phyloP scores from a whole-genome alignment of 2,329 filamentous ascomycete genomes.

The Calcarisporium arbuscula region DNA sequence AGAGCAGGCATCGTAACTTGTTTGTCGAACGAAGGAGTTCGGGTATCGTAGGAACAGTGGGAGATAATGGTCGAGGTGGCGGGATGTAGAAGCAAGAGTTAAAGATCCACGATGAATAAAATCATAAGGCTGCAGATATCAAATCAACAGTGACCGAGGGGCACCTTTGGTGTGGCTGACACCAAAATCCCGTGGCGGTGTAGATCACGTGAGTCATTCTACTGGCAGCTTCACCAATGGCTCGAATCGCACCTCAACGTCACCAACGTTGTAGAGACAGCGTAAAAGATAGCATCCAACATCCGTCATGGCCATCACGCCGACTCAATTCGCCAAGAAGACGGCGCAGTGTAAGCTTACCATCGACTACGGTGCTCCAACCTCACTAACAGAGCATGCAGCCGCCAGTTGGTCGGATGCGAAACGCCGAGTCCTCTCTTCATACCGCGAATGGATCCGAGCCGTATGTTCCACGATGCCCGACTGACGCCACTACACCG shows the following conservation, averaged over 20 bases:
- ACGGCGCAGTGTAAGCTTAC: constrained; percentile 65
- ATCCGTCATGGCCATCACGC: constrained; percentile 76
- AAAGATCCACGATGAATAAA: not conserved
- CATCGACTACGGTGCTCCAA: constrained; percentile 3
- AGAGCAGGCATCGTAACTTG: constrained; percentile 62
- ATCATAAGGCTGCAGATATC: constrained; percentile 1
- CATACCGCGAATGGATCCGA: constrained; percentile 94
- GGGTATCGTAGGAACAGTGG: not conserved
- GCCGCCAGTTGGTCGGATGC: constrained; percentile 87
- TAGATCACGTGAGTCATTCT: constrained; percentile 21
- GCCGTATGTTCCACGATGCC: constrained; percentile 59
- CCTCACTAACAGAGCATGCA: constrained; percentile 39
- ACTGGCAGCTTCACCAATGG: constrained; percentile 10
- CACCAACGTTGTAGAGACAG: constrained; percentile 21
- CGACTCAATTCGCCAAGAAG: constrained; percentile 81
- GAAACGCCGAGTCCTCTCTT: constrained; percentile 75
- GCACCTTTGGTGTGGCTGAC: not conserved
- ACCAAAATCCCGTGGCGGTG: constrained; percentile 11
- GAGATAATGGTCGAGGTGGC: not conserved
- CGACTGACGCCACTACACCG: not conserved
- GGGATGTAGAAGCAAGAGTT: not conserved
- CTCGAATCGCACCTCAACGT: constrained; percentile 22
- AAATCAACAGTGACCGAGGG: too few relatives aligned
- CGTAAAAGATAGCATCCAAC: constrained; percentile 29
- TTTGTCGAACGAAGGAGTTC: not conserved